Percentiles rank a stretch among this genome's conserved stretches.
Conservation (phyloP, 2,329 filamentous ascomycete genomes). For the Xylariaceae sp. region DNA sequence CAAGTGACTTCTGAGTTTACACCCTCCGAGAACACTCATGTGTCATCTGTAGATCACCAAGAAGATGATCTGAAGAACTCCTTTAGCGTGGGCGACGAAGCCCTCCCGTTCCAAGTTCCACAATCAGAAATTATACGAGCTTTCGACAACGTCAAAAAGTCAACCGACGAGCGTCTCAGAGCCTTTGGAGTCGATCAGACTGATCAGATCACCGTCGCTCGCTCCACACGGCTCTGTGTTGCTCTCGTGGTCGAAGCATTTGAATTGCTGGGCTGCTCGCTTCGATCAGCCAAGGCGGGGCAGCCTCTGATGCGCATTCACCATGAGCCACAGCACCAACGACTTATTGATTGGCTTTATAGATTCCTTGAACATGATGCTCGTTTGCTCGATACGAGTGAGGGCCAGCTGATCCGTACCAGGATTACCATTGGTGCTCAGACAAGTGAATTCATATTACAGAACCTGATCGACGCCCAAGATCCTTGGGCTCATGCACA, state of each 20-base stretch:
- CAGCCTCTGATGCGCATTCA: conserved; percentile 17
- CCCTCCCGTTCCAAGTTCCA: too few relatives aligned
- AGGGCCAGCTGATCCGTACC: background rate
- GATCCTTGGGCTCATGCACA: conserved; percentile 28
- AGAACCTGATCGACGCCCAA: conserved; percentile 25
- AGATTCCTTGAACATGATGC: conserved; percentile 31
- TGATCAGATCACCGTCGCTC: conserved; percentile 15
- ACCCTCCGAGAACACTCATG: too few relatives aligned
- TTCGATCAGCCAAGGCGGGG: conserved; percentile 14
- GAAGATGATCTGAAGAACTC: too few relatives aligned
- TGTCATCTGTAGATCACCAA: too few relatives aligned
- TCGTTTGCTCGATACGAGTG: conserved; percentile 30
- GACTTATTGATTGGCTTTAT: conserved; percentile 29
- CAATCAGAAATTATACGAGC: background rate
- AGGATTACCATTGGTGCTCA: background rate
- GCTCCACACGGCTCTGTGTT: conserved; percentile 14
- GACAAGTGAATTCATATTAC: conserved; percentile 19
- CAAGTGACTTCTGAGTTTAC: too few relatives aligned
- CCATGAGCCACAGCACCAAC: conserved; percentile 26
- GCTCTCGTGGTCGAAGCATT: conserved; percentile 32
- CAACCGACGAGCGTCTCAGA: background rate
- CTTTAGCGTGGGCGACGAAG: too few relatives aligned
- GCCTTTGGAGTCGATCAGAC: background rate
- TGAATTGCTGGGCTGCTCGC: conserved; percentile 29
- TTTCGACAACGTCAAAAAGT: background rate